Evolutionary conservation across 306 rosid species (phyloP), one percentile per base, ranked within the genome.

Genomic region (Quillaja saponaria): DNA sequence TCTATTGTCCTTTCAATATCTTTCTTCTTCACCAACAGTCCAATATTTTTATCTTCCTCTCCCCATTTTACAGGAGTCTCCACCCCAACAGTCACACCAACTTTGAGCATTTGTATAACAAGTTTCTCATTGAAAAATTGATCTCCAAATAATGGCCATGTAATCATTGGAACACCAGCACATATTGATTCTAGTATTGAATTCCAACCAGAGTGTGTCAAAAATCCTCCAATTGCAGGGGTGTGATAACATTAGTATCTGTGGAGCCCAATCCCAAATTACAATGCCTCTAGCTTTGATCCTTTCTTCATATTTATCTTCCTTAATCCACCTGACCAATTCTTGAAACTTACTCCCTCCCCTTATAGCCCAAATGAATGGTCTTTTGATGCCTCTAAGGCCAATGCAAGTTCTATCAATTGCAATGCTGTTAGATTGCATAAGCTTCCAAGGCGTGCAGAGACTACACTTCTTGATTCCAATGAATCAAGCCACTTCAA

Each of bases 151-250:
- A 86, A 16, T 1, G 94, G 89, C 89, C 94, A 83, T 0, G 89
- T 78, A 17, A 80, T 55, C 81, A 81, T 66, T 6, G 89, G 81
- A 41, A 86, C 64, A 0, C 87, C 94, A 3, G 74, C 74, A 21
- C 80, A 67, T 49, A 81, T 6, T 25, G 80, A 87, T 78, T 86
- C 94, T 0, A 86, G 38, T 0, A 81, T 67, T 3, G 94, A 86
- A 59, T 86, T 86, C 94, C 94, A 83, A 21, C 94, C 94, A 10
- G 75, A 83, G 15, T 83, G 94, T 8, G 94, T 83, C 7, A 86
- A 40, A 69, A 86, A 86, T 12, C 89, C 89, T 40, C 89, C 94
- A 38, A 78, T 49, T 4, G 85, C 75, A 25, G 21, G n/a, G 37
- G 58, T 81, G 90, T 18, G 87, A 71, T 5, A 86, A 45, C 49